Conservation (phyloP, 2,329 filamentous ascomycete genomes). For the Penicillium verrucosum region DNA sequence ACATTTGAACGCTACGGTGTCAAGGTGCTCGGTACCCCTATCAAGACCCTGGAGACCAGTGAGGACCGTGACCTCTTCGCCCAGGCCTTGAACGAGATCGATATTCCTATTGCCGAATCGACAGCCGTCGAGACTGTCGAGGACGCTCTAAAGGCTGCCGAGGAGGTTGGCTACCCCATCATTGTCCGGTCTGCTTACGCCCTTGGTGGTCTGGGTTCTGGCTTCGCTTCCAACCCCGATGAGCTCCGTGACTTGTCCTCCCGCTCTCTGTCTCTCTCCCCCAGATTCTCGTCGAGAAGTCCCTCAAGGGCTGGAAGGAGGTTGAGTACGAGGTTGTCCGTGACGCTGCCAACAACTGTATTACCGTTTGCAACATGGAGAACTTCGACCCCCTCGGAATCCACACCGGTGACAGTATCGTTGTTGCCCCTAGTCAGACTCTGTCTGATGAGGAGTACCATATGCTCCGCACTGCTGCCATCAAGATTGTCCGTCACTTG, state of each 20-base stretch:
- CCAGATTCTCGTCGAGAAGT: constrained; percentile 97
- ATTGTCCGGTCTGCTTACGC: constrained; percentile 97
- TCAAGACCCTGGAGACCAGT: constrained; percentile 88
- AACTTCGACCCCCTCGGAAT: constrained; percentile 98
- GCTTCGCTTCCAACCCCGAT: constrained; percentile 90
- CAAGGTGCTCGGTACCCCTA: constrained; percentile 90
- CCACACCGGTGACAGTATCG: constrained; percentile 97
- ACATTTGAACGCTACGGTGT: constrained; percentile 94
- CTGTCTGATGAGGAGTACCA: constrained; percentile 98
- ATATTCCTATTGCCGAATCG: constrained; percentile 95
- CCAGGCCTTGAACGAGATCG: constrained; percentile 92
- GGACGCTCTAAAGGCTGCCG: constrained; percentile 83
- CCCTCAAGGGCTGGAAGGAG: constrained; percentile 99
- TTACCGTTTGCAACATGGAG: constrained; percentile 98
- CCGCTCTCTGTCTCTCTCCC: constrained; percentile 85
- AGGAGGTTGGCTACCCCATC: constrained; percentile 88
- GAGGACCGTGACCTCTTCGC: constrained; percentile 96
- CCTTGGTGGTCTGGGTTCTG: constrained; percentile 90
- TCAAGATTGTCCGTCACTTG: constrained; percentile 96
- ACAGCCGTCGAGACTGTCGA: constrained; percentile 89
- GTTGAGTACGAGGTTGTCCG: constrained; percentile 98
- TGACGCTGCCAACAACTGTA: constrained; percentile 97
- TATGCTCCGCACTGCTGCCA: constrained; percentile 95
- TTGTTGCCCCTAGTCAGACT: constrained; percentile 94
- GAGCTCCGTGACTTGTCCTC: constrained; percentile 93